Evolutionary conservation across 352 stramenopile species (phyloP).

Genomic region (Phytopythium mirpurense): DNA sequence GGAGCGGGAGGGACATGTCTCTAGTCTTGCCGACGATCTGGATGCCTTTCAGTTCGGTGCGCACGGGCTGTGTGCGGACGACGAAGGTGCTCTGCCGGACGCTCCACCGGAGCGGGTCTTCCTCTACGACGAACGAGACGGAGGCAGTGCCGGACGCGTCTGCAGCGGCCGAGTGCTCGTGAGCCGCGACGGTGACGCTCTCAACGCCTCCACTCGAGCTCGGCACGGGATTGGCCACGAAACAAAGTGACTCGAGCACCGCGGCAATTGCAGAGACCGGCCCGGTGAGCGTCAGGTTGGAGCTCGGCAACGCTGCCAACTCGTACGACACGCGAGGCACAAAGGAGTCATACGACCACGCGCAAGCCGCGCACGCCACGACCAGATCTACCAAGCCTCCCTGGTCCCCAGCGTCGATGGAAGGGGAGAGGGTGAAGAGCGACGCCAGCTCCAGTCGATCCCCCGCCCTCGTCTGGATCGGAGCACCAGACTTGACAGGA

Average conservation of each 20-base stretch:
- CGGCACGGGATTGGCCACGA: background rate
- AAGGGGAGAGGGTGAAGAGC: background rate
- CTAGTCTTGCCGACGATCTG: background rate
- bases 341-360: conserved; percentile 20
- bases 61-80: background rate
- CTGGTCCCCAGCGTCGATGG: background rate
- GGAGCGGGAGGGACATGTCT: background rate
- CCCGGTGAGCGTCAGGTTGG: conserved; percentile 19
- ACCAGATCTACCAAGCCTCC: conserved; percentile 12
- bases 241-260: conserved; percentile 17
- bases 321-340: conserved; percentile 42
- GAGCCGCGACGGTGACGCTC: background rate
- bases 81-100: background rate
- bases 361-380: conserved; percentile 20
- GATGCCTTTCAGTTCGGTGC: background rate
- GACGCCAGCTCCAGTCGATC: background rate
- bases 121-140: background rate
- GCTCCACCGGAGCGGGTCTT: background rate
- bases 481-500: background rate
- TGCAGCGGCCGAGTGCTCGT: background rate
- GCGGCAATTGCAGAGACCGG: conserved; percentile 9
- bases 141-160: background rate
- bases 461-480: background rate
- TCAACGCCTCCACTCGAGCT: background rate
- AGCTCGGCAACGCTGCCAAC: conserved; percentile 18